Evolutionary conservation across 164 flowering plant genomes (phyloP).

Genomic region (Aristolochia californica): DNA sequence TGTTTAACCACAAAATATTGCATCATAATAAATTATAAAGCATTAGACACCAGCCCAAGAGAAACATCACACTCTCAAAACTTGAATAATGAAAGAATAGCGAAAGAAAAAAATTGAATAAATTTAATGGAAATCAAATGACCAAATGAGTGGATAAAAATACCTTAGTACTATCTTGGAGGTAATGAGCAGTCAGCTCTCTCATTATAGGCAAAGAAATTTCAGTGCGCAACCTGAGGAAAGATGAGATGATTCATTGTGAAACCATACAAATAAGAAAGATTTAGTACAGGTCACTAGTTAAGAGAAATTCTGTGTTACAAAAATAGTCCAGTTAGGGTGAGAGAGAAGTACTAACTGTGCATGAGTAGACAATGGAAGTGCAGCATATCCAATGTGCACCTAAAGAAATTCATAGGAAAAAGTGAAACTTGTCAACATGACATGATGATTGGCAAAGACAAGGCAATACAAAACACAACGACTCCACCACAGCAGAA

Average conservation of each 20-base stretch:
- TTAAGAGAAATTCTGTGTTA: too few relatives aligned
- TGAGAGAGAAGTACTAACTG: constrained; percentile 32
- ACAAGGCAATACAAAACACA: background rate
- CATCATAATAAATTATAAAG: too few relatives aligned
- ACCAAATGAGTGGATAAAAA: background rate
- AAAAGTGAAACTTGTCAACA: background rate
- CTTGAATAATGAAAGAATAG: too few relatives aligned
- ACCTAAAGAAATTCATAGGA: constrained; percentile 43
- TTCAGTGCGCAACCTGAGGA: constrained; percentile 72
- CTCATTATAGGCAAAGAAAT: constrained; percentile 79
- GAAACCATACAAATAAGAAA: background rate
- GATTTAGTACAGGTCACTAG: background rate
- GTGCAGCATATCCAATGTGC: constrained; percentile 77
- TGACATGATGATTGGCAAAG: background rate
- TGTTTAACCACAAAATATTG: background rate
- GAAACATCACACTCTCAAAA: too few relatives aligned
- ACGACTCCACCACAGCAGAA: too few relatives aligned
- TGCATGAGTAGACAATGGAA: constrained; percentile 73
- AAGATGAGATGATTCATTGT: constrained; percentile 3
- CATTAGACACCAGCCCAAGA: too few relatives aligned
- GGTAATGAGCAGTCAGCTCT: constrained; percentile 92
- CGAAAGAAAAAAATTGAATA: too few relatives aligned
- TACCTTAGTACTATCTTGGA: constrained; percentile 81
- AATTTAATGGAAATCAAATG: too few relatives aligned
- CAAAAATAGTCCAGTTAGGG: background rate